Percentiles rank a stretch among this genome's conserved stretches.
These are phyloP conservation scores for Achaetomiella virescens DNA, from an alignment of 495 filamentous ascomycete genomes.

Conservation along the genomic window DNA sequence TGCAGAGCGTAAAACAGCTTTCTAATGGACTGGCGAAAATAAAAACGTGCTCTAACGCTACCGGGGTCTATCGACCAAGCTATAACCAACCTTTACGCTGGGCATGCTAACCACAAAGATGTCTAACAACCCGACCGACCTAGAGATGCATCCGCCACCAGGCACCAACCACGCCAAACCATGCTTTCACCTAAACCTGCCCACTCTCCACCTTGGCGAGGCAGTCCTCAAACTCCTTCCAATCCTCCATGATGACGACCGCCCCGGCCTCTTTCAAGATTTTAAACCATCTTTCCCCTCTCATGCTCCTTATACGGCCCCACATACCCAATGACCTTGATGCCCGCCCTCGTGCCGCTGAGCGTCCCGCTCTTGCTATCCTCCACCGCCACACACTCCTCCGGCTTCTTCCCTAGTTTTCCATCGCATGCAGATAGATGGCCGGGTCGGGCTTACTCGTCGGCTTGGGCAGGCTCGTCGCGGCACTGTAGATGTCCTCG, in stretches of 20 bases:
- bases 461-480: constrained; percentile 67
- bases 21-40: constrained; percentile 56
- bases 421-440: constrained; percentile 78
- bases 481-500: constrained; percentile 75
- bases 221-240: constrained; percentile 70
- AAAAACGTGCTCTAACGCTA: neutral
- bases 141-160: neutral
- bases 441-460: constrained; percentile 91
- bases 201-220: constrained; percentile 59
- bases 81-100: neutral
- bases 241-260: constrained; percentile 74
- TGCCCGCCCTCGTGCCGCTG: constrained; percentile 73
- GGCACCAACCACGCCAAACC: neutral
- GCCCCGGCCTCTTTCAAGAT: constrained; percentile 63
- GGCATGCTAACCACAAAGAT: neutral
- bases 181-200: constrained; percentile 15
- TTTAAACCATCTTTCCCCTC: constrained; percentile 65
- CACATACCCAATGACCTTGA: constrained; percentile 81
- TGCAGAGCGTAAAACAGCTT: constrained; percentile 87
- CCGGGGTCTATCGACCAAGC: constrained; percentile 2
- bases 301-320: constrained; percentile 71
- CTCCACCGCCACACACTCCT: constrained; percentile 78
- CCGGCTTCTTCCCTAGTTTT: constrained; percentile 67
- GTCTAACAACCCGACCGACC: neutral
- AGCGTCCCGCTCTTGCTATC: constrained; percentile 84